phyloP scores from a whole-genome alignment of 169 alveolate species.

The Cryptosporidium muris region DNA sequence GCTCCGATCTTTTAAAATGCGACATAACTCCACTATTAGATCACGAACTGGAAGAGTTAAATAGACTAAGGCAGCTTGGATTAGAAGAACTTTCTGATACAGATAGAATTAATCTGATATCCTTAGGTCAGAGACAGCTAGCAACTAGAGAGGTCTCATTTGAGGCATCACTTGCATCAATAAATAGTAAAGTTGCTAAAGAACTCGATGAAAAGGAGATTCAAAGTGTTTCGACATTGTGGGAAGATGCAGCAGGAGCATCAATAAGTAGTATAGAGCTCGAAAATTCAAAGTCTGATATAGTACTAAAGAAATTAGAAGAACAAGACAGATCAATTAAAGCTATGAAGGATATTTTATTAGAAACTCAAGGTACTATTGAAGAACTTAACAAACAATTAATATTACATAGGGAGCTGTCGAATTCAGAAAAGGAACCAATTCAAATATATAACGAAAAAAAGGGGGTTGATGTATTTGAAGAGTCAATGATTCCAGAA shows the following conservation, averaged over 20 bases:
- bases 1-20: conserved; percentile 4
- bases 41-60: conserved; percentile 24
- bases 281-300: conserved; percentile 50
- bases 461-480: conserved; percentile 11
- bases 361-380: conserved; percentile 55
- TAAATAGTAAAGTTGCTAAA: conserved; percentile 27
- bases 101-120: conserved; percentile 25
- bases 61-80: conserved; percentile 40
- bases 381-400: conserved; percentile 51
- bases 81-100: conserved; percentile 54
- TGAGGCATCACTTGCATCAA: conserved; percentile 16
- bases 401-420: conserved; percentile 43
- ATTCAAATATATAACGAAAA: not conserved
- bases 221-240: conserved; percentile 16
- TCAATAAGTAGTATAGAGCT: conserved; percentile 53
- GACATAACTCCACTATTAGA: conserved; percentile 44
- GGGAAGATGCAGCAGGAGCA: conserved; percentile 35
- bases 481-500: conserved; percentile 26
- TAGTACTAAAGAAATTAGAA: conserved; percentile 40
- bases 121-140: conserved; percentile 61
- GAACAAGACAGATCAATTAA: conserved; percentile 59
- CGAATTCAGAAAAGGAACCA: conserved; percentile 21
- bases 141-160: conserved; percentile 67
- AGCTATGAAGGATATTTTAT: conserved; percentile 43
- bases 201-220: conserved; percentile 38